phyloP scores from a whole-genome alignment of 176 grass and related monocot species.

The Miscanthus lutarioriparius region DNA sequence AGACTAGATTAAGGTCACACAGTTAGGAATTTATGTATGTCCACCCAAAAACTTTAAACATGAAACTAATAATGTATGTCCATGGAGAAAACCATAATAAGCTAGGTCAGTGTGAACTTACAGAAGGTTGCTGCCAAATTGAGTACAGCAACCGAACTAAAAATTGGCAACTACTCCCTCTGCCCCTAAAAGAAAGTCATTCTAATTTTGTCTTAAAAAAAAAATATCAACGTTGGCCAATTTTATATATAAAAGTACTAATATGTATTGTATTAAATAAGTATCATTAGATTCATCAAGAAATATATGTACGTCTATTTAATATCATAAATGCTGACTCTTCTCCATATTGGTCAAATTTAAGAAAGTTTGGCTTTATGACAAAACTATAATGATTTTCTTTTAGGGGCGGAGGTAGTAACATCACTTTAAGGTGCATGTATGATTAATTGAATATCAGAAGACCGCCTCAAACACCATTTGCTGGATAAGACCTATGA shows the following conservation, averaged over 20 bases:
- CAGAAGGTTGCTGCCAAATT: background rate
- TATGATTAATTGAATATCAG: background rate
- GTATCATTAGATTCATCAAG: background rate
- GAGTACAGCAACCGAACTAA: background rate
- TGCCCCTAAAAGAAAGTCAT: background rate
- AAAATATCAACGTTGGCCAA: background rate
- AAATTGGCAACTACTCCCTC: slow-evolving; percentile 1
- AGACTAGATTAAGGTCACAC: background rate
- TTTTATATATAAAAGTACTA: background rate
- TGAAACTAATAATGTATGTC: background rate
- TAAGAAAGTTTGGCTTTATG: background rate
- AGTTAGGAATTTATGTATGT: background rate
- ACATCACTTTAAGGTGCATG: background rate
- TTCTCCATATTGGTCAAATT: background rate
- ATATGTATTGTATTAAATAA: background rate
- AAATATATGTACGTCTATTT: background rate
- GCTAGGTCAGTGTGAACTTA: background rate
- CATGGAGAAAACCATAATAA: slow-evolving; percentile 1
- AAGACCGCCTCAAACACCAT: background rate
- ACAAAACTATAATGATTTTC: background rate
- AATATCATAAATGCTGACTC: background rate
- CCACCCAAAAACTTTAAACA: background rate
- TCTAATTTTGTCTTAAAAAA: background rate
- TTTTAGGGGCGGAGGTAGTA: background rate
- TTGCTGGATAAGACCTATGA: background rate